Evolutionary conservation across 2,329 filamentous ascomycete genomes (phyloP).

Genomic region (Sporothrix globosa): DNA sequence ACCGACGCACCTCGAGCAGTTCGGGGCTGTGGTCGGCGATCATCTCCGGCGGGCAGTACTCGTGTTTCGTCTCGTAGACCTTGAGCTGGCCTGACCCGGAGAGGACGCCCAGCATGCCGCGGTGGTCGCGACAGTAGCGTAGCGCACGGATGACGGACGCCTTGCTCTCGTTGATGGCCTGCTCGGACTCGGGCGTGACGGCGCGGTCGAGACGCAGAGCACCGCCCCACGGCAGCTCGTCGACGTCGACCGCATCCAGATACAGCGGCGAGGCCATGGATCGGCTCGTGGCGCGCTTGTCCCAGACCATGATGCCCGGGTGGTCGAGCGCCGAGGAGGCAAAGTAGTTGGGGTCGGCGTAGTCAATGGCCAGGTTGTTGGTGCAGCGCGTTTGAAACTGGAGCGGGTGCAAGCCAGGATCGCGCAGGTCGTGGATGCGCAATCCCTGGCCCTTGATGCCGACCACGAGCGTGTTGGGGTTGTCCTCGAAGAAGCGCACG

Average conservation of each 20-base stretch:
- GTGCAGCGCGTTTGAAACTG: slow-evolving; percentile 69
- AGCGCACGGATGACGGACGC: slow-evolving; percentile 65
- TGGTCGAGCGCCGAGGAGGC: slow-evolving; percentile 77
- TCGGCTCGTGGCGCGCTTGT: slow-evolving; percentile 65
- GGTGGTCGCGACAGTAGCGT: slow-evolving; percentile 64
- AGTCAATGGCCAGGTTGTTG: slow-evolving; percentile 76
- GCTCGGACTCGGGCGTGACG: slow-evolving; percentile 59
- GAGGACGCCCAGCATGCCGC: slow-evolving; percentile 63
- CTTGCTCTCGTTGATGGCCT: slow-evolving; percentile 56
- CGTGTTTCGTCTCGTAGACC: slow-evolving; percentile 61
- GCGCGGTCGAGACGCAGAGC: slow-evolving; percentile 61
- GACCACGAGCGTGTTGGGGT: slow-evolving; percentile 73
- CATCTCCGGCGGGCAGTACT: slow-evolving; percentile 50
- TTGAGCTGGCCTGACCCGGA: slow-evolving; percentile 67
- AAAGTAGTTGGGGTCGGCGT: slow-evolving; percentile 80
- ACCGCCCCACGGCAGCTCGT: slow-evolving; percentile 65
- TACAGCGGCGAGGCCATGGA: slow-evolving; percentile 59
- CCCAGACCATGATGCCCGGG: slow-evolving; percentile 76
- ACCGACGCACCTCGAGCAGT: slow-evolving; percentile 61
- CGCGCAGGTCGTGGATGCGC: slow-evolving; percentile 74
- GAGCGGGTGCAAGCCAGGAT: slow-evolving; percentile 40
- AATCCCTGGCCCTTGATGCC: slow-evolving; percentile 76
- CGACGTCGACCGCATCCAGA: slow-evolving; percentile 61
- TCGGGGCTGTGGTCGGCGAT: slow-evolving; percentile 57
- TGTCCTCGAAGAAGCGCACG: slow-evolving; percentile 78